A percentile compares a stretch with the other conserved stretches of the same genome.
phyloP scores from a whole-genome alignment of 2,329 filamentous ascomycete genomes.

The Hansfordia pulvinata region DNA sequence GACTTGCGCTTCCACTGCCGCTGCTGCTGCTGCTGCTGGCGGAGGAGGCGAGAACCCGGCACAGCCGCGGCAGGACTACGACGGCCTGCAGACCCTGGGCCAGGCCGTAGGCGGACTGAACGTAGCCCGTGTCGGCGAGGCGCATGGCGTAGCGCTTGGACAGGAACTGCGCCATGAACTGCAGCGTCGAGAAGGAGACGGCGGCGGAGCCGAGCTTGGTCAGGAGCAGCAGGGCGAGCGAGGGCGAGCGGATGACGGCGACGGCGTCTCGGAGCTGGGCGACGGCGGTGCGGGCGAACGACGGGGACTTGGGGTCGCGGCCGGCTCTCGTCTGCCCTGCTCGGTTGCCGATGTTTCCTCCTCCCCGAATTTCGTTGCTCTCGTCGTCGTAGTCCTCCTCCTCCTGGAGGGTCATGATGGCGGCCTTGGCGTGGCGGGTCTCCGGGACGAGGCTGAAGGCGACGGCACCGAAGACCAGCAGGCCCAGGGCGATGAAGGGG shows the following conservation, averaged over 20 bases:
- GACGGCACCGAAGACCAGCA: slow-evolving; percentile 6
- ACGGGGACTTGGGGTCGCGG: not conserved
- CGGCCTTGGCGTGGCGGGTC: slow-evolving; percentile 7
- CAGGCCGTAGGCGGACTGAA: slow-evolving; percentile 14
- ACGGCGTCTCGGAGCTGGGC: slow-evolving; percentile 3
- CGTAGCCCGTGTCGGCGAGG: slow-evolving; percentile 16
- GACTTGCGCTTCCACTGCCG: not conserved
- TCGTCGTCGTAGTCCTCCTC: not conserved
- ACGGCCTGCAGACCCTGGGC: slow-evolving; percentile 13
- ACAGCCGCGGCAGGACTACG: slow-evolving; percentile 14
- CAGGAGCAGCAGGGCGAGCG: slow-evolving; percentile 7
- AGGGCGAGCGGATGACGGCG: slow-evolving; percentile 5
- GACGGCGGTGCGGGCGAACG: not conserved
- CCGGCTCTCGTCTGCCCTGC: not conserved
- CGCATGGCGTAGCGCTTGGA: slow-evolving; percentile 16
- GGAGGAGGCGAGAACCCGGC: slow-evolving; percentile 6
- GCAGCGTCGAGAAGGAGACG: slow-evolving; percentile 1
- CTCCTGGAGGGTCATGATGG: not conserved
- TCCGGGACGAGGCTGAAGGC: slow-evolving; percentile 14
- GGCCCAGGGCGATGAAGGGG: slow-evolving; percentile 7
- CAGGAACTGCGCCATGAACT: slow-evolving; percentile 15
- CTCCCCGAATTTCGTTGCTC: not conserved
- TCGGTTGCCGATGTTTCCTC: not conserved
- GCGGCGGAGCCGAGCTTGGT: slow-evolving; percentile 4
- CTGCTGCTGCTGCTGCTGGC: not conserved